phyloP scores from a whole-genome alignment of 2,329 filamentous ascomycete species.

The Colletotrichum sp. region DNA sequence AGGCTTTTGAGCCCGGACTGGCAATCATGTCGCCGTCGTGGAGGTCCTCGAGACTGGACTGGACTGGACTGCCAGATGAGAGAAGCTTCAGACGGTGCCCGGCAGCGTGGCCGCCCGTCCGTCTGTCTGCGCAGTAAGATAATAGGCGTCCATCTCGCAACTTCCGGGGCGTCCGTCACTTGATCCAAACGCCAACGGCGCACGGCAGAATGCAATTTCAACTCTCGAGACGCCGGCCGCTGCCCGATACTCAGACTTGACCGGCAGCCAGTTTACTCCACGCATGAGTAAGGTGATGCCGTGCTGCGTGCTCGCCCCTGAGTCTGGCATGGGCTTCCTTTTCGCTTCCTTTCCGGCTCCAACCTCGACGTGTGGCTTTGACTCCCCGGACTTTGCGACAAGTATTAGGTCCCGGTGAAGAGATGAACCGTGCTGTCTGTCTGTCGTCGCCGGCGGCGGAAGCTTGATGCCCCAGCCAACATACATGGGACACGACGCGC shows the following conservation, averaged over 20 bases:
- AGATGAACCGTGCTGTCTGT: neutral
- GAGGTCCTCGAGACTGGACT: neutral
- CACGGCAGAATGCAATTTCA: conserved; percentile 9
- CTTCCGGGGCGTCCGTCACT: conserved; percentile 3
- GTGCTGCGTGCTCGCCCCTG: neutral
- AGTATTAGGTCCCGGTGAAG: neutral
- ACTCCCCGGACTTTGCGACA: neutral
- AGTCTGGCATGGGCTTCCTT: neutral
- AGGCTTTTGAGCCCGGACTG: neutral
- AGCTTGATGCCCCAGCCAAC: neutral
- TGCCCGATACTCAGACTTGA: conserved; percentile 15
- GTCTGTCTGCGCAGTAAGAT: neutral
- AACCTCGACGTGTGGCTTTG: conserved; percentile 1
- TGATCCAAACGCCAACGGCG: conserved; percentile 15
- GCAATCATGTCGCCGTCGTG: neutral
- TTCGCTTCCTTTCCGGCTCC: neutral
- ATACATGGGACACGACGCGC: neutral
- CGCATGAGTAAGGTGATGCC: conserved; percentile 12
- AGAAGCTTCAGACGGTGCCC: neutral
- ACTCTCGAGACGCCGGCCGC: conserved; percentile 3
- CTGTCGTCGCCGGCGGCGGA: neutral
- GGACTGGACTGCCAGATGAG: neutral
- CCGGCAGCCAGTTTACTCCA: neutral
- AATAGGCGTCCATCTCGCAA: neutral
- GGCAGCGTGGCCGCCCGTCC: neutral